These are phyloP conservation scores for Ceratocystis ficicola DNA, from an alignment of 2,329 filamentous ascomycete genomes.

Conservation along the genomic window DNA sequence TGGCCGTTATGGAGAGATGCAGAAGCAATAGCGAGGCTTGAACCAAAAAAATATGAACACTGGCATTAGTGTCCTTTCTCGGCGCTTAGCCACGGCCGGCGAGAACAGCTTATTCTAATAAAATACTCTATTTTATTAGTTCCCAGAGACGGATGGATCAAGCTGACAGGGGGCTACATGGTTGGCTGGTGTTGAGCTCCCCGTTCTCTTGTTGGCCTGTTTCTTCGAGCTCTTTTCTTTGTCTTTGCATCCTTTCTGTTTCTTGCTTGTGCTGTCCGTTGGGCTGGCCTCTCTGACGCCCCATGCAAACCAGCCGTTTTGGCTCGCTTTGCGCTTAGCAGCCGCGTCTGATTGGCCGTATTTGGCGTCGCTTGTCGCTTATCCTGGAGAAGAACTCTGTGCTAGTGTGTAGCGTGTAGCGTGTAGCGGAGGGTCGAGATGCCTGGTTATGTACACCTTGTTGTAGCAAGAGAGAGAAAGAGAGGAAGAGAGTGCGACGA, in stretches of 20 bases:
- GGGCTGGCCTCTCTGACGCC: too few relatives aligned
- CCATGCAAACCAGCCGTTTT: too few relatives aligned
- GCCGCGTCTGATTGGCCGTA: constrained; percentile 3
- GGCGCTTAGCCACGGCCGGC: constrained; percentile 5
- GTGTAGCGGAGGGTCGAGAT: too few relatives aligned
- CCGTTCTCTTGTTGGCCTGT: neutral
- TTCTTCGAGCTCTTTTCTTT: neutral
- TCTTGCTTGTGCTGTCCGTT: neutral
- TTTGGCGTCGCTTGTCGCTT: constrained; percentile 11
- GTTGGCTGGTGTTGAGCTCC: too few relatives aligned
- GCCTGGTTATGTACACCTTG: too few relatives aligned
- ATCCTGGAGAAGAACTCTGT: neutral
- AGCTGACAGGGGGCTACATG: too few relatives aligned
- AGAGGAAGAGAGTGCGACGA: neutral
- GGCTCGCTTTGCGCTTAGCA: constrained; percentile 5
- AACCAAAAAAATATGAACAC: neutral
- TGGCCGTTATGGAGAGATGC: neutral
- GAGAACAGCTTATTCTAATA: too few relatives aligned
- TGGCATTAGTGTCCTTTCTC: neutral
- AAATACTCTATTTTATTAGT: too few relatives aligned
- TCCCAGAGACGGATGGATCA: too few relatives aligned
- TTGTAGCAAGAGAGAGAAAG: too few relatives aligned
- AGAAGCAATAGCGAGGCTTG: too few relatives aligned
- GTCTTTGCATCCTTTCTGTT: neutral
- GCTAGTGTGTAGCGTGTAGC: too few relatives aligned